These are phyloP conservation scores for Aspergillus pseudoglaucus DNA, from an alignment of 2,329 filamentous ascomycete species.

Conservation along the genomic window DNA sequence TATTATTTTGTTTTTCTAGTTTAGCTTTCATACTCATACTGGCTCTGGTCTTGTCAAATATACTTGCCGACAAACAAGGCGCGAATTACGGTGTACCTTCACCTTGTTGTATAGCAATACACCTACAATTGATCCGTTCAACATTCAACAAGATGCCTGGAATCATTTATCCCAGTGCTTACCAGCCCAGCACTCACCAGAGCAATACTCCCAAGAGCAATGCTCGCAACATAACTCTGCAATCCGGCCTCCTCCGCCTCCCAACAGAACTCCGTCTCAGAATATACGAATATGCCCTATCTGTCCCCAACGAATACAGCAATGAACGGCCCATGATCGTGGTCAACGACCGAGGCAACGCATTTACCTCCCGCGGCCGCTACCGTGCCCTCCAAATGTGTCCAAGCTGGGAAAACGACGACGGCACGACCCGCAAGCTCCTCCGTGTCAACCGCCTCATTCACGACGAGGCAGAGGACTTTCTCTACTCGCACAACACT, in stretches of 20 bases:
- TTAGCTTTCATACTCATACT: no score
- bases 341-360: slow-evolving; percentile 25
- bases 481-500: slow-evolving; percentile 28
- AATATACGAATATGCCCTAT: slow-evolving; percentile 28
- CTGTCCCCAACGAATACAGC: slow-evolving; percentile 24
- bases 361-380: slow-evolving; percentile 24
- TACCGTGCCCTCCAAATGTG: slow-evolving; percentile 28
- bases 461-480: slow-evolving; percentile 29
- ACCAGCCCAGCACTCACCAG: no score
- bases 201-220: no score
- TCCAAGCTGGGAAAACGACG: slow-evolving; percentile 27
- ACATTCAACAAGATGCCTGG: no score
- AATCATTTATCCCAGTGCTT: no score
- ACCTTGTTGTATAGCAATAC: no score
- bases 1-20: no score
- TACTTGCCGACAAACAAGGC: no score
- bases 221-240: no score
- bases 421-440: slow-evolving; percentile 25
- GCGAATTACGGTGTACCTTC: no score
- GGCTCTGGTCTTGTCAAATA: no score
- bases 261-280: slow-evolving; percentile 28
- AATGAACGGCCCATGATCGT: slow-evolving; percentile 28
- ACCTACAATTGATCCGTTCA: no score
- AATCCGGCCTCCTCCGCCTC: slow-evolving; percentile 18
- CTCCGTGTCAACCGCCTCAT: slow-evolving; percentile 28